Evolutionary conservation across 2,329 filamentous ascomycete genomes (phyloP), one percentile per base, ranked within the genome.

Genomic region (Emergomyces orientalis): DNA sequence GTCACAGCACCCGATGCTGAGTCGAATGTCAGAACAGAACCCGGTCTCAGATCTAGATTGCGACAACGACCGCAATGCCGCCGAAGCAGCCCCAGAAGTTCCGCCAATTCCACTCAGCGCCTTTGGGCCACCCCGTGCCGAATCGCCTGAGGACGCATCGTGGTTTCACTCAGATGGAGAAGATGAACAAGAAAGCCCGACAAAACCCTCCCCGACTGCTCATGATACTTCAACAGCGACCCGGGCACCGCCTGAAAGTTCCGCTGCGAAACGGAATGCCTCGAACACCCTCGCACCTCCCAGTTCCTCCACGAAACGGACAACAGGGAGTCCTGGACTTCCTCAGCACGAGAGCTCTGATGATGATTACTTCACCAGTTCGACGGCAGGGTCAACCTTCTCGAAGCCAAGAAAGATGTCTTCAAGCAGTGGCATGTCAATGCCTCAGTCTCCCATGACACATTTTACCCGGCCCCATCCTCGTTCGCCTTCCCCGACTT

Each of bases 401-500:
- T 85, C 88, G 7, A 82, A 86, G 34, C 79, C 84, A n/a, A 85
- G 91, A 52, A 94, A 94, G 71, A 78, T 91, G 59, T 96, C 92
- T 1, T 84, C 85, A 19, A 87, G 88, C 67, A 92, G 84, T 67
- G 83, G 80, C 57, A 74, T 85, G 39, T 87, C 85, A 2, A 75
- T 81, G 65, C 80, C 84, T 8, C 80, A 84, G 59, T 87, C 86
- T 27, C 86, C 86, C 56, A 79, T 84, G 65, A 88, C 88, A 30
- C 87, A 88, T 1, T 82, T 80, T 60, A 75, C 83, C 63, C 81
- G 83, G 19, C 80, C 85, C 34, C 84, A 87, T 69, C 84, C 86
- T 63, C 84, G 91, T 70, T 96, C 92, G 0, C 91, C 91, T 1
- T 97, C 94, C 0, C 82, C 90, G 45, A 87, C 86, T 65, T 97